Evolutionary conservation across 73 alveolate genomes (phyloP), one percentile per base, ranked within the genome.

Genomic region (Paramecium sexaurelia): DNA sequence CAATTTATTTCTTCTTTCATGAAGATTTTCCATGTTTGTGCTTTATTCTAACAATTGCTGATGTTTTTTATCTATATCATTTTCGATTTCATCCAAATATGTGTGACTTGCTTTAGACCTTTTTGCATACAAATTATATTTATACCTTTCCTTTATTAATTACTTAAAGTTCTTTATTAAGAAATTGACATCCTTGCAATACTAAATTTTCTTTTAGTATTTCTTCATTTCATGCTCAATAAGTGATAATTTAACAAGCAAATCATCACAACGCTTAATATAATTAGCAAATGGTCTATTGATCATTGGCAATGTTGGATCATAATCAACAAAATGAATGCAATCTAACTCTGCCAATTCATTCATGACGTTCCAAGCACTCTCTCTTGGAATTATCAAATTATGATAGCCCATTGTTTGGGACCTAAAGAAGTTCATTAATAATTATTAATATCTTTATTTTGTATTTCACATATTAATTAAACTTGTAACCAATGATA

Each of bases 241-340:
- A 0, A 41, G n/a, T 1, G 19, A 20, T 24, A 78, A 9, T 43
- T 78, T 78, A 13, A 37, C 36, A 7, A 78, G 35, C 32, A 78
- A 91, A 40, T 95, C 98, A 39, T 95, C 97, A 20, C 97, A 92
- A 29, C 98, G 73, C 69, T 94, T 95, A 47, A 95, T 85, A 20
- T 85, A 37, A 85, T 87, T 55, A 39, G 96, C 94, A 85, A 94
- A 95, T 55, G 98, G 95, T 22, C 98, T 94, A 87, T 96, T 95
- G 92, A 94, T 93, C 17, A 90, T 82, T 20, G 96, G 93, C 55
- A 95, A 97, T 82, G 97, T 95, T 26, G 69, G 47, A 92, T 97
- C 97, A 87, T 95, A 88, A 92, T 98, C 99, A 9, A 97, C 98
- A 94, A 98, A 96, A 88, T 95, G 98, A 85, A 96, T 96, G 83